A percentile compares a stretch with the other conserved stretches of the same genome.
Evolutionary conservation across 2,329 filamentous ascomycete species (phyloP).

Genomic region (Grosmannia clavigera): DNA sequence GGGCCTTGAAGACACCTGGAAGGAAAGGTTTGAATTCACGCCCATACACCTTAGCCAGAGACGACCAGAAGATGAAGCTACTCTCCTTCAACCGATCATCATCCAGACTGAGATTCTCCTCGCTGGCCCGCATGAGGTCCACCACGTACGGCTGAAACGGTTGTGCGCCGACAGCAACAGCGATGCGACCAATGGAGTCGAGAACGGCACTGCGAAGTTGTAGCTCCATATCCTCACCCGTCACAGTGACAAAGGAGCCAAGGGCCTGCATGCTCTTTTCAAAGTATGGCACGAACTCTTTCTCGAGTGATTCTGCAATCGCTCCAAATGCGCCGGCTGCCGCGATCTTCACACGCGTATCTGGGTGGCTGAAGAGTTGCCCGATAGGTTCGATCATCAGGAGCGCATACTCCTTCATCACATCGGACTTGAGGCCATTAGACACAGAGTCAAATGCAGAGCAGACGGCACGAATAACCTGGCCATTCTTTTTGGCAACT

Average conservation of each 20-base stretch:
- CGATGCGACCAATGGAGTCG: constrained; percentile 89
- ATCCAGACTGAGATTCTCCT: constrained; percentile 78
- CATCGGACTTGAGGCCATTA: constrained; percentile 67
- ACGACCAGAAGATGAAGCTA: constrained; percentile 94
- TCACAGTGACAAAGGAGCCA: constrained; percentile 70
- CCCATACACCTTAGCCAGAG: constrained; percentile 85
- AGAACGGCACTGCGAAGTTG: constrained; percentile 81
- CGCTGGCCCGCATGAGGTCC: constrained; percentile 81
- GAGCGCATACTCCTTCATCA: constrained; percentile 70
- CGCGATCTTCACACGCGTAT: constrained; percentile 80
- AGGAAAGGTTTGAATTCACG: constrained; percentile 72
- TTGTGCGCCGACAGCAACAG: constrained; percentile 71
- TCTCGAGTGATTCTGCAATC: constrained; percentile 73
- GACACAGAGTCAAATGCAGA: constrained; percentile 85
- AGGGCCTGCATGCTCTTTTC: constrained; percentile 82
- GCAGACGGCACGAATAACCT: constrained; percentile 82
- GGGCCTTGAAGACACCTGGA: constrained; percentile 61
- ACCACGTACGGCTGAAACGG: constrained; percentile 85
- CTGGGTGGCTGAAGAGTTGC: constrained; percentile 68
- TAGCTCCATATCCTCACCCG: constrained; percentile 80
- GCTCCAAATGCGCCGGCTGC: constrained; percentile 84
- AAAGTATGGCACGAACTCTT: constrained; percentile 83
- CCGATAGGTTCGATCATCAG: constrained; percentile 79
- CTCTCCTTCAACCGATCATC: constrained; percentile 89
- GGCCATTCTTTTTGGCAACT: constrained; percentile 61